A percentile compares a stretch with the other conserved stretches of the same genome.
These are phyloP conservation scores for Fusarium illudens DNA, from an alignment of 2,329 filamentous ascomycete species.

Conservation along the genomic window DNA sequence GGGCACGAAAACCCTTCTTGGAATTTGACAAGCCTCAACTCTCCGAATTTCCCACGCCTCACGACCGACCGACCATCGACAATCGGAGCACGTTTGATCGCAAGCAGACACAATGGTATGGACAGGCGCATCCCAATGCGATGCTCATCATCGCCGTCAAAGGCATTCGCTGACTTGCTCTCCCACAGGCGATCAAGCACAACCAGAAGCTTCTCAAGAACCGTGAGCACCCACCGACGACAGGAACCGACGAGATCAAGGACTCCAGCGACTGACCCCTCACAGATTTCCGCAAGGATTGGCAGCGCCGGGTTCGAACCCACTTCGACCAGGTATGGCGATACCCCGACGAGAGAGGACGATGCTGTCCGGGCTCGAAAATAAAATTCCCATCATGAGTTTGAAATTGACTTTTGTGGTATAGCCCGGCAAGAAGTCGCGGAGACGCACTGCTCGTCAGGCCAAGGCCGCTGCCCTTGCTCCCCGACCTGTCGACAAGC, in stretches of 20 bases:
- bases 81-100: conserved; percentile 59
- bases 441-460: conserved; percentile 88
- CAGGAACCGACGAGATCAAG: conserved; percentile 40
- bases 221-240: conserved; percentile 67
- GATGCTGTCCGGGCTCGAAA: conserved; percentile 24
- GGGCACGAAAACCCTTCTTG: conserved; percentile 54
- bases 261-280: conserved; percentile 51
- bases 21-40: conserved; percentile 53
- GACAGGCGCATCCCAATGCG: conserved; percentile 32
- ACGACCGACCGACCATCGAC: conserved; percentile 52
- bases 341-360: conserved; percentile 20
- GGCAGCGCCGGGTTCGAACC: conserved; percentile 97
- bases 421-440: conserved; percentile 94
- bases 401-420: conserved; percentile 46
- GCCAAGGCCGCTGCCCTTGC: conserved; percentile 95
- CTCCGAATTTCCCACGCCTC: conserved; percentile 51
- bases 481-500: conserved; percentile 95
- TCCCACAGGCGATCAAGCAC: conserved; percentile 91
- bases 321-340: conserved; percentile 98
- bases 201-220: conserved; percentile 98
- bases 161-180: conserved; percentile 44
- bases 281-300: conserved; percentile 98
- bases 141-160: conserved; percentile 29
- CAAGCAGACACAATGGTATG: conserved; percentile 65
- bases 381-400: conserved; percentile 15